Evolutionary conservation across 805 yeast species (phyloP).

Genomic region (Vanderwaltozyma verrucispora): DNA sequence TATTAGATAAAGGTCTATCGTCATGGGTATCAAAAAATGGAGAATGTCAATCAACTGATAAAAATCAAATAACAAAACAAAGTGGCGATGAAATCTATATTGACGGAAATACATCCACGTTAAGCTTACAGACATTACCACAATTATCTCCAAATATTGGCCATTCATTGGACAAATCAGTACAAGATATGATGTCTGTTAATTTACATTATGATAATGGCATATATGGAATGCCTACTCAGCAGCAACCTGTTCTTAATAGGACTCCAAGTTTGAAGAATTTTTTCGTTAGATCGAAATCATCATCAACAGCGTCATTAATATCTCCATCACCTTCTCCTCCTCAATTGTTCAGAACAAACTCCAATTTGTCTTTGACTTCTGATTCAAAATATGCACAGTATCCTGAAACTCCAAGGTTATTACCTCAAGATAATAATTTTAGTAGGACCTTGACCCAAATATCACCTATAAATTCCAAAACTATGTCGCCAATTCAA

Average conservation of each 20-base stretch:
- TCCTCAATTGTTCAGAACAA: neutral
- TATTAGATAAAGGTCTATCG: slow-evolving; percentile 18
- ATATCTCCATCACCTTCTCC: slow-evolving; percentile 5
- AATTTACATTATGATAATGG: slow-evolving; percentile 4
- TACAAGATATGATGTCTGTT: slow-evolving; percentile 17
- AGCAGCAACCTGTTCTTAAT: slow-evolving; percentile 9
- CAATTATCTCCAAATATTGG: slow-evolving; percentile 10
- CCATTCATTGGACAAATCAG: slow-evolving; percentile 13
- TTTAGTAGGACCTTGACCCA: slow-evolving; percentile 1
- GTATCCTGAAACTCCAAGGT: slow-evolving; percentile 23
- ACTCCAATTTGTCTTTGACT: neutral
- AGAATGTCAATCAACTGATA: slow-evolving; percentile 2
- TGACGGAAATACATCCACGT: slow-evolving; percentile 16
- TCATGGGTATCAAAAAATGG: slow-evolving; percentile 16
- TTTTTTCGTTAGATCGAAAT: slow-evolving; percentile 6
- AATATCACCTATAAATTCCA: slow-evolving; percentile 6
- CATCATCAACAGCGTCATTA: slow-evolving; percentile 6
- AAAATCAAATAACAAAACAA: neutral
- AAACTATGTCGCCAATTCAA: slow-evolving; percentile 4
- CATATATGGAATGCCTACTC: slow-evolving; percentile 4
- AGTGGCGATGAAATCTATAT: slow-evolving; percentile 10
- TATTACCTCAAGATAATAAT: slow-evolving; percentile 4
- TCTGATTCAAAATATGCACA: slow-evolving; percentile 7
- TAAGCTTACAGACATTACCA: slow-evolving; percentile 16
- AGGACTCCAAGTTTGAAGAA: slow-evolving; percentile 19